These are phyloP conservation scores for Malus hybrid DNA, from an alignment of 331 rosid species.

Conservation along the genomic window DNA sequence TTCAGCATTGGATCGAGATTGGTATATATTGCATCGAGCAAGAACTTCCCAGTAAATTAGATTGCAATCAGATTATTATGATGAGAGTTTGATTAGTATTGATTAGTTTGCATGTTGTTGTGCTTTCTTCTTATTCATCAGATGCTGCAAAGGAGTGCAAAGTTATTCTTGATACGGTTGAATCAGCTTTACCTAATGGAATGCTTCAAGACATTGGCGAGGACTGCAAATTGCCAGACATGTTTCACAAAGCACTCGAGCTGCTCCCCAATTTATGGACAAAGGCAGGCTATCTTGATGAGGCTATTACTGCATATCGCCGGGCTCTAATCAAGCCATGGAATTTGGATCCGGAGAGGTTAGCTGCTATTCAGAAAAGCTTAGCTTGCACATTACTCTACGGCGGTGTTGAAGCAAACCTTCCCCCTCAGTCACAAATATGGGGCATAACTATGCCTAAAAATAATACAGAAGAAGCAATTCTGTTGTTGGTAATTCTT, in stretches of 20 bases:
- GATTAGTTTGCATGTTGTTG: not conserved
- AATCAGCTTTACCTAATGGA: constrained; percentile 77
- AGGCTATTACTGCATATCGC: constrained; percentile 73
- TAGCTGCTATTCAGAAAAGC: constrained; percentile 63
- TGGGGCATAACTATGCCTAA: constrained; percentile 46
- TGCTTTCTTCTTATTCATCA: constrained; percentile 30
- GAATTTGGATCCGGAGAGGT: constrained; percentile 57
- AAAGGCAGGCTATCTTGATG: constrained; percentile 62
- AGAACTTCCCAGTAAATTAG: not conserved
- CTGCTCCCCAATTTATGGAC: constrained; percentile 75
- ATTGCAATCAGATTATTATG: not conserved
- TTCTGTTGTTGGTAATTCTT: constrained; percentile 59
- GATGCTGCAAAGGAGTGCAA: constrained; percentile 88
- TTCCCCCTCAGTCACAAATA: constrained; percentile 48
- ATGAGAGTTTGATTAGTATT: not conserved
- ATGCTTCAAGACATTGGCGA: constrained; percentile 52
- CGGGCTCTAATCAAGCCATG: constrained; percentile 71
- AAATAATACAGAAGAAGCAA: constrained; percentile 70
- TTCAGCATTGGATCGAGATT: not conserved
- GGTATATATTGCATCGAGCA: not conserved
- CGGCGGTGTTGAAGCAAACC: constrained; percentile 66
- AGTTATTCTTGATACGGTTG: constrained; percentile 69
- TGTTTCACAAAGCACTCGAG: constrained; percentile 74
- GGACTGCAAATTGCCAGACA: constrained; percentile 82
- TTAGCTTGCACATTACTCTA: constrained; percentile 70